Evolutionary conservation across 2,329 filamentous ascomycete genomes (phyloP).

Genomic region (Fusarium chuoi): DNA sequence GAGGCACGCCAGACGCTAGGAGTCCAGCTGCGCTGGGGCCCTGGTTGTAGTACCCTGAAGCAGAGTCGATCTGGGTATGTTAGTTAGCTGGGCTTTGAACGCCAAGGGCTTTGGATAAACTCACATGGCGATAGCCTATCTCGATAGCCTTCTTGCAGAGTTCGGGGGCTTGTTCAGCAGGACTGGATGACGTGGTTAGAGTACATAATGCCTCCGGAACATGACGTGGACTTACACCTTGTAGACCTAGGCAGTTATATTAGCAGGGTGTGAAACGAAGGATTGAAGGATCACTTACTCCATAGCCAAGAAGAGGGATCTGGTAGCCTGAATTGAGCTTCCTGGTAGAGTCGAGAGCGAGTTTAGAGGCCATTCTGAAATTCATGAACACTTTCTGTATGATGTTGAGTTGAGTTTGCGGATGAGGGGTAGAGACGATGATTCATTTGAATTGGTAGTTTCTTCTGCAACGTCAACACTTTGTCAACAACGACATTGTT

Average conservation of each 20-base stretch:
- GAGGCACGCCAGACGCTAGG: conserved; percentile 53
- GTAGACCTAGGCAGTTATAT: conserved; percentile 56
- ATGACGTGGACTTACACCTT: conserved; percentile 56
- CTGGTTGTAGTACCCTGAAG: conserved; percentile 63
- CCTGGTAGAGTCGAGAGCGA: conserved; percentile 58
- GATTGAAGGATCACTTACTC: conserved; percentile 53
- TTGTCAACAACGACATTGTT: neutral
- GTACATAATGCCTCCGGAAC: neutral
- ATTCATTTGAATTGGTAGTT: conserved; percentile 5
- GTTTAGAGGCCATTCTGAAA: conserved; percentile 57
- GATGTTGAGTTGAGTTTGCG: neutral
- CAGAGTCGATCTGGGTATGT: conserved; percentile 60
- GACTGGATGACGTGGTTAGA: conserved; percentile 39
- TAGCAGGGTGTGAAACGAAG: conserved; percentile 1
- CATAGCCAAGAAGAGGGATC: conserved; percentile 64
- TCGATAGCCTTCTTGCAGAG: conserved; percentile 59
- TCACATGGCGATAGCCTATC: conserved; percentile 64
- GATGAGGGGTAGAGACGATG: conserved; percentile 16
- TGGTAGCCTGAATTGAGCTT: conserved; percentile 67
- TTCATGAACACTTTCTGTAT: conserved; percentile 14
- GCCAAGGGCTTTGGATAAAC: conserved; percentile 2
- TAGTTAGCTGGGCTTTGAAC: neutral
- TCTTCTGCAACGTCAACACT: neutral
- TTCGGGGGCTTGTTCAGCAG: conserved; percentile 46
- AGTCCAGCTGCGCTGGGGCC: conserved; percentile 59